A percentile compares a stretch with the other conserved stretches of the same genome.
Evolutionary conservation across 768 basidiomycete genomes (phyloP).

Genomic region (Calocera cornea): DNA sequence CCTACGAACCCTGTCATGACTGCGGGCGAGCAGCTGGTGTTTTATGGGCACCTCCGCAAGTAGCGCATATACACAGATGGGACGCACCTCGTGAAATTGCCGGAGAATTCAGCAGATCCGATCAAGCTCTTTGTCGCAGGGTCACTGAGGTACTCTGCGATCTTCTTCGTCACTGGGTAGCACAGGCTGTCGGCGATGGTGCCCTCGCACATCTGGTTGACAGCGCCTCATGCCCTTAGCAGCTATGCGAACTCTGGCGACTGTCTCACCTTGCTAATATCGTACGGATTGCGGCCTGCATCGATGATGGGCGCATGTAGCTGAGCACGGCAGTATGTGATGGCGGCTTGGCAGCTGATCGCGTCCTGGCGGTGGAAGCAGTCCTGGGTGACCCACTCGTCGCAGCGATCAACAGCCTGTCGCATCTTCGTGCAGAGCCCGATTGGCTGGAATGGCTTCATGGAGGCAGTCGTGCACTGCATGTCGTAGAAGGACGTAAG

Average conservation of each 20-base stretch:
- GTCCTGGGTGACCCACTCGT: conserved; percentile 37
- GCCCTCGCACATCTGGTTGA: conserved; percentile 34
- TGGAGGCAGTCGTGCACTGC: conserved; percentile 8
- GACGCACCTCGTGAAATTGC: too few relatives aligned
- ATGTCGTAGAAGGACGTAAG: conserved; percentile 11
- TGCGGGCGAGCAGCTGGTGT: conserved; percentile 38
- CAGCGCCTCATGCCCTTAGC: too few relatives aligned
- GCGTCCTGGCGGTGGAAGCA: conserved; percentile 57
- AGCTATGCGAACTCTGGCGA: too few relatives aligned
- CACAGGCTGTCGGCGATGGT: conserved; percentile 19
- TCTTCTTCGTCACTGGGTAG: conserved; percentile 35
- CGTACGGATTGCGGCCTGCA: conserved; percentile 42
- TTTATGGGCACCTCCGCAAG: too few relatives aligned
- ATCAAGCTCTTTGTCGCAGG: conserved; percentile 40
- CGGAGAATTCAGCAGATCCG: conserved; percentile 39
- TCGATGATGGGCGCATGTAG: conserved; percentile 33
- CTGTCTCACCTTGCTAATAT: conserved; percentile 58
- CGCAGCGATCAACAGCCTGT: conserved; percentile 34
- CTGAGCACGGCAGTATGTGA: conserved; percentile 47
- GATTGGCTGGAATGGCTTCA: conserved; percentile 8
- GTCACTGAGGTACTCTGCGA: conserved; percentile 48
- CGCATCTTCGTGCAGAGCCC: conserved; percentile 7
- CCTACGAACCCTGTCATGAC: conserved; percentile 35
- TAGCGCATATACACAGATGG: too few relatives aligned
- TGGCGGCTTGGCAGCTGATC: conserved; percentile 51